These are phyloP conservation scores for Botrytis sinoallii DNA, from an alignment of 2,329 filamentous ascomycete genomes.

Conservation along the genomic window DNA sequence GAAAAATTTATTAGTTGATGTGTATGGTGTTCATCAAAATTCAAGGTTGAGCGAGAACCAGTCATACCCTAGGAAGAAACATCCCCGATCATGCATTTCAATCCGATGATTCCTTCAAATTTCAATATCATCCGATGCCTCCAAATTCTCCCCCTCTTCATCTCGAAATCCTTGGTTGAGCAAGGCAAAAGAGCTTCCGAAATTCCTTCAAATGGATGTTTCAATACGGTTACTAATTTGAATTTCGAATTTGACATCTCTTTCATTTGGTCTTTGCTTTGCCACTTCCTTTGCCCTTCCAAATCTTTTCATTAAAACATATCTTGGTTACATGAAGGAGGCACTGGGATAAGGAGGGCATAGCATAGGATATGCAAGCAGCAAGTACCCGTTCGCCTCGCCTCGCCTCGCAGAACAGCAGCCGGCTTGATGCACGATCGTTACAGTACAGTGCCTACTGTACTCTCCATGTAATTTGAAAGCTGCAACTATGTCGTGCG, in stretches of 20 bases:
- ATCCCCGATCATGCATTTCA: conserved; percentile 13
- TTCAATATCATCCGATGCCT: conserved; percentile 14
- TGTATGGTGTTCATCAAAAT: conserved; percentile 10
- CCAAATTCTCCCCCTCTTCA: not conserved
- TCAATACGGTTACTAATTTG: not conserved
- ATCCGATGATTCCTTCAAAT: conserved; percentile 11
- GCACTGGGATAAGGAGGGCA: not conserved
- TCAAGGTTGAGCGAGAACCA: conserved; percentile 14
- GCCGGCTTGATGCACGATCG: conserved; percentile 18
- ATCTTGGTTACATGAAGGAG: not conserved
- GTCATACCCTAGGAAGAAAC: conserved; percentile 13
- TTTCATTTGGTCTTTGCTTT: not conserved
- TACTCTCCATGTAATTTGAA: conserved; percentile 15
- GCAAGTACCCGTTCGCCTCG: conserved; percentile 17
- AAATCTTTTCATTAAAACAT: not conserved
- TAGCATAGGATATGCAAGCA: conserved; percentile 17
- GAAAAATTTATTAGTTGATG: not conserved
- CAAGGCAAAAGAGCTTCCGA: not conserved
- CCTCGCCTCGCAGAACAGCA: conserved; percentile 12
- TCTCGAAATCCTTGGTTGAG: conserved; percentile 2
- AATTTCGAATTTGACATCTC: not conserved
- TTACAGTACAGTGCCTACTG: conserved; percentile 16
- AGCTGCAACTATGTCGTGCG: conserved; percentile 17
- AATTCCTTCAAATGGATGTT: not conserved
- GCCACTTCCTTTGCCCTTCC: not conserved